Base-by-base conservation (phyloP, 1,139 yeast species). In the Blastobotrys aristatus region DNA sequence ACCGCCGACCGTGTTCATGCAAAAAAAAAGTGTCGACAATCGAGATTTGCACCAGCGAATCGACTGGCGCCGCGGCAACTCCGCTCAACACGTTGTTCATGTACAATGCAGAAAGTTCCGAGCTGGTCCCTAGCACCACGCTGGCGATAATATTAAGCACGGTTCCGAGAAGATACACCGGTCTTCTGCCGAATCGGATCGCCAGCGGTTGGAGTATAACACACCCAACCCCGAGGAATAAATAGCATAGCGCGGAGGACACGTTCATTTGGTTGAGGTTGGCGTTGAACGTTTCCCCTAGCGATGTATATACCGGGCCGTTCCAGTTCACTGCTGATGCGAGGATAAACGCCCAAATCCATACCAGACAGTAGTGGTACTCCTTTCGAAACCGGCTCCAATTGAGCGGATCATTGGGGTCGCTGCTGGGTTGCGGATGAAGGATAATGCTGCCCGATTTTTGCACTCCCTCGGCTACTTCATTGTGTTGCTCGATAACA, bases 371-470 rank as follows among this genome's bases (percentile, higher is more conserved):
- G 22, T 26, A 44, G 5, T 44, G 47, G 39, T 26, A 33, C 26
- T 44, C 47, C 14, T 39, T 44, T 13, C 47, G 38, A 4, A 29
- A 20, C 32, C 30, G 21, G 6, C 21, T 32, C 88, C 87, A 82
- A 59, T 84, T 84, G 43, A 84, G 67, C 0, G 92, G 92, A 59
- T 84, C 92, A 60, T 84, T 83, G 14, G 84, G 82, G 40, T 83
- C 76, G 55, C 82, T 83, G 27, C 83, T 82, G 4, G 92, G 92
- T 62, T 84, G 90, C 1, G 92, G 92, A 49, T 77, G 72, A 43
- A 84, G 66, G 29, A 84, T 75, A 33, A 84, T 71, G 1, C 31
- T 31, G n/a, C 43, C 42, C 8, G 8, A n/a, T 20, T 41, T 24
- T 31, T 18, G 33, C 4, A 24, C 31, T n/a, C 5, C 11, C 6